Conservation (phyloP, 2,329 filamentous ascomycete species). For the Fusarium proliferatum region DNA sequence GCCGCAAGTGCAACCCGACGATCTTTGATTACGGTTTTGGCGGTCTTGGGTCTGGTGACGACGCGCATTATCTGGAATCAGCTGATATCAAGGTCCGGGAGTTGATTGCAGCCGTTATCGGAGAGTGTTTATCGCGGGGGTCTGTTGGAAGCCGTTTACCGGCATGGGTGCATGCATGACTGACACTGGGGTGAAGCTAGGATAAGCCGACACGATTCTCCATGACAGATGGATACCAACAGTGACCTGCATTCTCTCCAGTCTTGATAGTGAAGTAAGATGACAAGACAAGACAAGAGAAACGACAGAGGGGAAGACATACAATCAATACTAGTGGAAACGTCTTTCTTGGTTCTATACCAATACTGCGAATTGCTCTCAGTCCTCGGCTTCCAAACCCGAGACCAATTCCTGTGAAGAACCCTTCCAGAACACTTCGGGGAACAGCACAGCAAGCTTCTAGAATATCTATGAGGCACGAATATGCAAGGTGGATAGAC, state of each 20-base stretch:
- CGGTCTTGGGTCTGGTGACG: neutral
- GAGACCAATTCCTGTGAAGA: neutral
- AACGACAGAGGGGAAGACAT: fast-evolving
- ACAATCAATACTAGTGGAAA: fast-evolving
- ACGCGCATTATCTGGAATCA: neutral
- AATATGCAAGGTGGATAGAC: fast-evolving
- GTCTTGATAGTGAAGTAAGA: neutral
- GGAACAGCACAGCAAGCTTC: neutral
- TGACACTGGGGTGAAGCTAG: neutral
- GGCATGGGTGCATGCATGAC: neutral
- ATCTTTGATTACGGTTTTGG: neutral
- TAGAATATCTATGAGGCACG: neutral
- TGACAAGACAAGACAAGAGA: fast-evolving
- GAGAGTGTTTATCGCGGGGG: neutral
- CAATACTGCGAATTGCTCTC: too few relatives aligned
- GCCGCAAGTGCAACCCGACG: neutral
- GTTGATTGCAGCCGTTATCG: neutral
- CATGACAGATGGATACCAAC: neutral
- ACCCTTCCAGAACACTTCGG: neutral
- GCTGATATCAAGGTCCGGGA: neutral
- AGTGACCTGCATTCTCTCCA: fast-evolving
- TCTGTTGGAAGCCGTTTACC: neutral
- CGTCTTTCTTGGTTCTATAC: too few relatives aligned
- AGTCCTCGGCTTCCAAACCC: neutral
- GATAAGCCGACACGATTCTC: neutral